Evolutionary conservation across 2,329 filamentous ascomycete genomes (phyloP).

Genomic region (Aspergillus sclerotialis): DNA sequence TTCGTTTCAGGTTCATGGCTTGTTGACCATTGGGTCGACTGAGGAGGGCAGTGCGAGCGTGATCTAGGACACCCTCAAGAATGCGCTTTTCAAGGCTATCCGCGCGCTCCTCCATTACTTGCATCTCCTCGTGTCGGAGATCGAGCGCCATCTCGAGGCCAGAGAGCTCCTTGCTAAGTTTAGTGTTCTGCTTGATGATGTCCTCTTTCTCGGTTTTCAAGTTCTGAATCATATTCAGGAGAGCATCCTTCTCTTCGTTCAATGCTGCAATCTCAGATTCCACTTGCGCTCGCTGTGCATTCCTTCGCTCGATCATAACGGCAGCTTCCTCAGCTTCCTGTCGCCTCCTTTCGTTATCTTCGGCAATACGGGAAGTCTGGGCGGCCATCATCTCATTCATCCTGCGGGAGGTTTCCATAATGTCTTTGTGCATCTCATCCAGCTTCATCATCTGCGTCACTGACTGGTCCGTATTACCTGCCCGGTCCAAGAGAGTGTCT

Average conservation of each 20-base stretch:
- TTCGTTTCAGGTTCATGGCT: slow-evolving; percentile 47
- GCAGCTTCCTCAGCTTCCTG: slow-evolving; percentile 73
- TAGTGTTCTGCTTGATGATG: slow-evolving; percentile 68
- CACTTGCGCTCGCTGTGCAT: slow-evolving; percentile 58
- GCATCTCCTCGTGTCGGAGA: slow-evolving; percentile 83
- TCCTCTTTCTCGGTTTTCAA: slow-evolving; percentile 53
- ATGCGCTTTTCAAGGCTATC: slow-evolving; percentile 87
- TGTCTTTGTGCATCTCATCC: slow-evolving; percentile 81
- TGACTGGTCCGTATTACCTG: slow-evolving; percentile 58
- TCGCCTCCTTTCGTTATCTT: slow-evolving; percentile 73
- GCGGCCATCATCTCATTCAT: slow-evolving; percentile 62
- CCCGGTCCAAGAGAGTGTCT: slow-evolving; percentile 43
- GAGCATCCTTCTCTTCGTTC: slow-evolving; percentile 55
- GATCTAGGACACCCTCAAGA: slow-evolving; percentile 90
- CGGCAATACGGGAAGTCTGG: slow-evolving; percentile 48
- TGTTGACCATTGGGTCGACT: slow-evolving; percentile 56
- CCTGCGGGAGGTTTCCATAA: slow-evolving; percentile 75
- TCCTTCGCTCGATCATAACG: slow-evolving; percentile 70
- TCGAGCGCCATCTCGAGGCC: slow-evolving; percentile 84
- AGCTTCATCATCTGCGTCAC: slow-evolving; percentile 72
- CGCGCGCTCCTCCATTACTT: slow-evolving; percentile 82
- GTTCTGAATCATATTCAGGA: slow-evolving; percentile 49
- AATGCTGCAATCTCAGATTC: slow-evolving; percentile 46
- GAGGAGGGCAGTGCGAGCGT: slow-evolving; percentile 76
- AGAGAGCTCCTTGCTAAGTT: slow-evolving; percentile 77